A percentile compares a stretch with the other conserved stretches of the same genome.
These are phyloP conservation scores for Nicotiana tabacum DNA, from an alignment of 257 asterid species.

Conservation along the genomic window DNA sequence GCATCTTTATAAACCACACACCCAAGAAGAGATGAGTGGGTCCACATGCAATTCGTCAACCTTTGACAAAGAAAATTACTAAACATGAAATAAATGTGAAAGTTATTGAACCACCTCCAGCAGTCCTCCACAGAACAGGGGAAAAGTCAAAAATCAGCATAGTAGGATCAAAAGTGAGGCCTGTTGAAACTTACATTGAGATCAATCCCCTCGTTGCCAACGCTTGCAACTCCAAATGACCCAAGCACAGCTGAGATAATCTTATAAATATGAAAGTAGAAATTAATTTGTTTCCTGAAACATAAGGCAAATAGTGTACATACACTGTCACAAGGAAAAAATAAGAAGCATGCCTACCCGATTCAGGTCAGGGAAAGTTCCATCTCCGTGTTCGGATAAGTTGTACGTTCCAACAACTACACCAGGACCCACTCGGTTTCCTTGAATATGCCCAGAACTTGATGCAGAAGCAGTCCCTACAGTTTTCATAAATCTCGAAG, in stretches of 20 bases:
- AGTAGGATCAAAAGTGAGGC: background rate
- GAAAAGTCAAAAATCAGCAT: background rate
- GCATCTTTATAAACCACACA: background rate
- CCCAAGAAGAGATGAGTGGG: background rate
- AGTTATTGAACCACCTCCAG: background rate
- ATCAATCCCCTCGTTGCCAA: slow-evolving; percentile 71
- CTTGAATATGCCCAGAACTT: slow-evolving; percentile 38
- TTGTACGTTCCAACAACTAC: slow-evolving; percentile 79
- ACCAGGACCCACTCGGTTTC: slow-evolving; percentile 48
- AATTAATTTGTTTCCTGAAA: background rate
- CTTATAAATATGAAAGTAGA: slow-evolving; percentile 27
- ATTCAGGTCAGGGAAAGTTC: slow-evolving; percentile 65
- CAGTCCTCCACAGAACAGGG: background rate
- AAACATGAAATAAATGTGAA: background rate
- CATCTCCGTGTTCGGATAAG: slow-evolving; percentile 77
- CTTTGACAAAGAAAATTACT: background rate
- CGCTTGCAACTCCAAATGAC: slow-evolving; percentile 57
- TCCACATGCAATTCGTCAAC: background rate
- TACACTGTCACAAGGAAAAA: background rate
- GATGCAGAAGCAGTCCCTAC: slow-evolving; percentile 58
- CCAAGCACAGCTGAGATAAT: slow-evolving; percentile 51
- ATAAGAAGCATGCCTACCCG: slow-evolving; percentile 43
- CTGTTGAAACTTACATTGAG: slow-evolving; percentile 57
- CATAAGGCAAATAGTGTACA: slow-evolving; percentile 5
- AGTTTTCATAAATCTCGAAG: background rate